Percentiles rank a stretch among this genome's conserved stretches.
Evolutionary conservation across 352 stramenopile genomes (phyloP).

Genomic region (Thalassiosira hispida): DNA sequence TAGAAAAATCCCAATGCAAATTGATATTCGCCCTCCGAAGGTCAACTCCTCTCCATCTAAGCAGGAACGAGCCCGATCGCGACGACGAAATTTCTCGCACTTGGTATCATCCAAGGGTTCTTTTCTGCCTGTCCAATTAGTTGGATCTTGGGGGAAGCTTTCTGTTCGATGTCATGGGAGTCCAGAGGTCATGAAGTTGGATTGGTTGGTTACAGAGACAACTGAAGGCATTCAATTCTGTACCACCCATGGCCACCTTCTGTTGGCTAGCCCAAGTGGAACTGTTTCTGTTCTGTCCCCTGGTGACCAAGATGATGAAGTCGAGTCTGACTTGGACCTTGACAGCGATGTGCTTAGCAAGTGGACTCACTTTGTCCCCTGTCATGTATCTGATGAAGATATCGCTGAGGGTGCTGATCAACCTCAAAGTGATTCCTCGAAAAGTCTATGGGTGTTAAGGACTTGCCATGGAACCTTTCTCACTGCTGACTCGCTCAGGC

Average conservation of each 20-base stretch:
- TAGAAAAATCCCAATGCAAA: conserved; percentile 71
- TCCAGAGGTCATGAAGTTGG: conserved; percentile 18
- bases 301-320: conserved; percentile 20
- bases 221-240: conserved; percentile 53
- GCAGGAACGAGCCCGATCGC: conserved; percentile 1
- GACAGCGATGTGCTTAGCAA: conserved; percentile 19
- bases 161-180: conserved; percentile 9
- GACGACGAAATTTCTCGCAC: conserved; percentile 20
- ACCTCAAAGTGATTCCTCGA: conserved; percentile 11
- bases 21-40: conserved; percentile 29
- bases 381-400: conserved; percentile 36
- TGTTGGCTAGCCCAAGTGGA: conserved; percentile 37
- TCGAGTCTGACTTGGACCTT: conserved; percentile 21
- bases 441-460: conserved; percentile 55
- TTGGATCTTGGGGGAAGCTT: conserved; percentile 41
- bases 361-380: conserved; percentile 40
- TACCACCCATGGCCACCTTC: conserved; percentile 54
- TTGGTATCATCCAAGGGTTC: conserved; percentile 23
- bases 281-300: conserved; percentile 29
- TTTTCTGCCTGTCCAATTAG: conserved; percentile 45
- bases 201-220: conserved; percentile 59
- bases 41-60: conserved; percentile 1
- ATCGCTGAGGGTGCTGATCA: background rate
- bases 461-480: conserved; percentile 55
- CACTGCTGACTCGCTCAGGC: conserved; percentile 30